These are phyloP conservation scores for Gremmenia infestans DNA, from an alignment of 2,329 filamentous ascomycete genomes.

Conservation along the genomic window DNA sequence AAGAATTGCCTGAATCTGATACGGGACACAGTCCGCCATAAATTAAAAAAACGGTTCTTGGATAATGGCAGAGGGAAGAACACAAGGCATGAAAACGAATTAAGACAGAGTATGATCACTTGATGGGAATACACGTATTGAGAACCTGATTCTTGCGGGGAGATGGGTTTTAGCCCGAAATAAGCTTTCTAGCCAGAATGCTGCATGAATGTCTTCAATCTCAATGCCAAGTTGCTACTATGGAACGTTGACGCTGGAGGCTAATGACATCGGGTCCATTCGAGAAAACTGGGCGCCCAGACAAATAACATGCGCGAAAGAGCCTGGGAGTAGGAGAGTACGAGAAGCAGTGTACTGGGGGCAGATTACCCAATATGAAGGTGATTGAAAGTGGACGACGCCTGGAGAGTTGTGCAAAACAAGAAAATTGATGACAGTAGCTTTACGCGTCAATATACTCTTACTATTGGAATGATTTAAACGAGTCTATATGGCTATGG, in stretches of 20 bases:
- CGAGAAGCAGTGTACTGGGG: not conserved
- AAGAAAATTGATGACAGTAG: too few relatives aligned
- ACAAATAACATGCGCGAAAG: not conserved
- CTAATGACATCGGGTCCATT: not conserved
- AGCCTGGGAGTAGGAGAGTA: not conserved
- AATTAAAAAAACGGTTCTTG: constrained; percentile 2
- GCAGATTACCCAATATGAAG: too few relatives aligned
- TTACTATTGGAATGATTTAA: too few relatives aligned
- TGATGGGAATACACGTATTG: not conserved
- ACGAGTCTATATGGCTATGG: too few relatives aligned
- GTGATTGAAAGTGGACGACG: not conserved
- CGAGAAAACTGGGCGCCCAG: not conserved
- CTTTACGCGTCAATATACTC: too few relatives aligned
- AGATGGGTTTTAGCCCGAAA: not conserved
- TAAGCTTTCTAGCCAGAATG: not conserved
- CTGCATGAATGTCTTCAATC: not conserved
- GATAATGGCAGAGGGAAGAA: constrained; percentile 8
- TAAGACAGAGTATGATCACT: constrained; percentile 1
- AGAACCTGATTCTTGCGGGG: constrained; percentile 4
- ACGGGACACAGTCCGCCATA: constrained; percentile 9
- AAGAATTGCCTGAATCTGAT: constrained; percentile 14
- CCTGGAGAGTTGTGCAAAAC: too few relatives aligned
- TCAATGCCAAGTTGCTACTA: not conserved
- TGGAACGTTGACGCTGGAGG: not conserved
- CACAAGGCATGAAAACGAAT: constrained; percentile 4